Evolutionary conservation across 768 basidiomycete species (phyloP), one percentile per base, ranked within the genome.

Genomic region (Leccinum broughii): DNA sequence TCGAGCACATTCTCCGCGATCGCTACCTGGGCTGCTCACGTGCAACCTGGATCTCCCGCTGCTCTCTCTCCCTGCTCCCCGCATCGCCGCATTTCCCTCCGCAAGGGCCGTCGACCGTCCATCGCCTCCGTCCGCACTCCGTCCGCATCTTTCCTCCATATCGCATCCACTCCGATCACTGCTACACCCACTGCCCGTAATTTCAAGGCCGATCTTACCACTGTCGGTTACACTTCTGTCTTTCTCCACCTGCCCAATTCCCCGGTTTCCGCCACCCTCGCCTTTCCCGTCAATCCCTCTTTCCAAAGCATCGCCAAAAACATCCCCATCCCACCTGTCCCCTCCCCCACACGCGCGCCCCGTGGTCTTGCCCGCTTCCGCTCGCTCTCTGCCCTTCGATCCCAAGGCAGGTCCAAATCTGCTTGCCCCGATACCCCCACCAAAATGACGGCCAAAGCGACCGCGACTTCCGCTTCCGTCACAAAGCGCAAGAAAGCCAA

Each of bases 1-100:
- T 80, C 83, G 22, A 78, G 75, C 55, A 80, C 83, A 2, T 78
- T 78, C 63, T 75, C 81, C 2, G 67, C 78, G 41, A 88, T 90
- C 51, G 67, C 81, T 15, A 64, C 82, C 41, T 92, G 89, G 89
- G 86, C 83, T 5, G 75, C 83, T 20, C 78, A 76, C 62, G 86
- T 91, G 57, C 84, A 87, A 58, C 89, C 89, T 5, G 89, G 88
- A 6, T 85, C 88, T 15, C 88, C 89, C 3, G 77, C 73, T 0
- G 76, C 79, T 11, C 54, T 66, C n/a, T 73, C 78, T 37, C 78
- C 81, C 2, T 66, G 68, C 32, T 80, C 79, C 6, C 77, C 81
- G 3, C 65, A 66, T 57, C 77, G 75, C 56, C 74, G 76, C 26
- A 62, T 70, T 32, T 77, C 79, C 15, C 64, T 73, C 17, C 46